Conservation (phyloP, 768 basidiomycete species). For the Mycena kentingensis region DNA sequence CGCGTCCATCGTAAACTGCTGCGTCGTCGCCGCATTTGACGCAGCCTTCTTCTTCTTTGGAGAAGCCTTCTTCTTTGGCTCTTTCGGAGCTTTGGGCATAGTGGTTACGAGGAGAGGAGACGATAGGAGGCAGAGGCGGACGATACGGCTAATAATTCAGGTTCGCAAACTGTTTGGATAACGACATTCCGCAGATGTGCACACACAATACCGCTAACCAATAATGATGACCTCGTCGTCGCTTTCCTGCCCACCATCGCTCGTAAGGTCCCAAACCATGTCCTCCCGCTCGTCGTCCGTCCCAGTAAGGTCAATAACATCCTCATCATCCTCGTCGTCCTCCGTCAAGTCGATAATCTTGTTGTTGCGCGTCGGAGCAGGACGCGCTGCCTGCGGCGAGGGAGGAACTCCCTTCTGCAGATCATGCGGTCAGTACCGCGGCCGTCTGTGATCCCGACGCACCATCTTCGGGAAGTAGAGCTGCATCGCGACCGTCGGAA, state of each 20-base stretch:
- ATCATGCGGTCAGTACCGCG: not conserved
- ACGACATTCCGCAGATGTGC: no score
- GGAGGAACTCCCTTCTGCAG: not conserved
- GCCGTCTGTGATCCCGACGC: not conserved
- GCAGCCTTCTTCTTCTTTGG: no score
- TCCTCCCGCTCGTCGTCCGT: not conserved
- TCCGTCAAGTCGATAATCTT: constrained; percentile 1
- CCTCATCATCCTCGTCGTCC: not conserved
- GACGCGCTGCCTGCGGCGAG: not conserved
- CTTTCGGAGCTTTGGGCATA: no score
- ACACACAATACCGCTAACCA: no score
- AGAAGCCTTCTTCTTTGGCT: no score
- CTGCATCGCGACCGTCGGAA: not conserved
- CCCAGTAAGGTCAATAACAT: not conserved
- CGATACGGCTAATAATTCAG: no score
- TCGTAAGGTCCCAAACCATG: not conserved
- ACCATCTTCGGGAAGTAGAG: not conserved
- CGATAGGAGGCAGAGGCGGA: no score
- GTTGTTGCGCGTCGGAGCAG: not conserved
- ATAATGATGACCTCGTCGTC: not conserved
- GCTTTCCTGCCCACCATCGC: no score
- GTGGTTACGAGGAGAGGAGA: no score
- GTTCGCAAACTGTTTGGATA: no score
- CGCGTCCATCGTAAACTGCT: not conserved
- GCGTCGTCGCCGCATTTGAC: no score